Conservation (phyloP, 2,329 filamentous ascomycete genomes). For the Phoma herbarum region DNA sequence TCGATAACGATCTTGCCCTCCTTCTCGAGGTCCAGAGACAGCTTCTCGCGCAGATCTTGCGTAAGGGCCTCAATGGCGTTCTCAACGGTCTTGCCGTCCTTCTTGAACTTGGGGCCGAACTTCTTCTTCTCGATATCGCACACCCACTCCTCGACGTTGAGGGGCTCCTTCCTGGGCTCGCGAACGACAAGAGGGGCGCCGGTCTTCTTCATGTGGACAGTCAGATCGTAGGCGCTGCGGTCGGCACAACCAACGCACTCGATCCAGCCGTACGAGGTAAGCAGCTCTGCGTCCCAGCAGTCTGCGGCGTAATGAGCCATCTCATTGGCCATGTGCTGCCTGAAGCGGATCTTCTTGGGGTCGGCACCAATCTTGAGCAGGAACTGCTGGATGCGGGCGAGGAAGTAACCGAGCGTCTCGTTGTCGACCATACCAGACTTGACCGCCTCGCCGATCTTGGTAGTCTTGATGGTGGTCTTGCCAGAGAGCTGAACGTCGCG, state of each 20-base stretch:
- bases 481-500: conserved; percentile 86
- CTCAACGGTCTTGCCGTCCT: conserved; percentile 84
- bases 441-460: conserved; percentile 88
- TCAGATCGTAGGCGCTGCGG: conserved; percentile 92
- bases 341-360: conserved; percentile 87
- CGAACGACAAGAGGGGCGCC: conserved; percentile 86
- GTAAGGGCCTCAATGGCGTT: conserved; percentile 76
- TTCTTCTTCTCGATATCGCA: conserved; percentile 93
- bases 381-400: conserved; percentile 92
- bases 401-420: conserved; percentile 97
- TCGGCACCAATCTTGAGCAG: conserved; percentile 88
- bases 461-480: conserved; percentile 76
- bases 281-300: conserved; percentile 96
- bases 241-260: conserved; percentile 98
- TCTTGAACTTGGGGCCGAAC: conserved; percentile 95
- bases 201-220: conserved; percentile 92
- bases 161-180: conserved; percentile 79
- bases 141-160: conserved; percentile 85
- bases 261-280: conserved; percentile 94
- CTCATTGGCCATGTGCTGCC: conserved; percentile 93
- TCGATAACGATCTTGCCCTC: conserved; percentile 80
- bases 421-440: conserved; percentile 86
- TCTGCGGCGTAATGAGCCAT: conserved; percentile 95
- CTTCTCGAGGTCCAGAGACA: conserved; percentile 76
- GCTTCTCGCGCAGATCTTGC: conserved; percentile 82